Conservation (phyloP, 257 asterid species). For the Lantana camara region DNA sequence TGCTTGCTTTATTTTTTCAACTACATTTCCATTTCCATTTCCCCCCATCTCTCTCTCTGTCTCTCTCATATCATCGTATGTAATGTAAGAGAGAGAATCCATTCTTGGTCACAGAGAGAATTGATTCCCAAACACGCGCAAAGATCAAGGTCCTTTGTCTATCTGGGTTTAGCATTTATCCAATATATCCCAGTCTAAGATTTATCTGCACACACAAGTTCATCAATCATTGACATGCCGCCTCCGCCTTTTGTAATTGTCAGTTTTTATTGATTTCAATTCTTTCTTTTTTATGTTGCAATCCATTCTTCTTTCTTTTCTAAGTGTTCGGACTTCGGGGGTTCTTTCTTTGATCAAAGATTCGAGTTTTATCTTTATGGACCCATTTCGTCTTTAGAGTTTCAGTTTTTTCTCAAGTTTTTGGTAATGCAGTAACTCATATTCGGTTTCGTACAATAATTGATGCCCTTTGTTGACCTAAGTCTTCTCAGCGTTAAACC, state of each 20-base stretch:
- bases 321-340: conserved; percentile 31
- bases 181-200: conserved; percentile 10
- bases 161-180: conserved; percentile 27
- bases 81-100: no score
- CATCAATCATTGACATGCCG: conserved; percentile 17
- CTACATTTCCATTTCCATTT: conserved; percentile 17
- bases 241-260: conserved; percentile 12
- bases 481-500: not conserved
- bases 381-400: conserved; percentile 28
- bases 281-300: conserved; percentile 22
- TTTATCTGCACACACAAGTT: conserved; percentile 14
- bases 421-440: conserved; percentile 27
- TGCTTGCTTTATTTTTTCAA: conserved; percentile 19
- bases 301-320: conserved; percentile 25
- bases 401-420: conserved; percentile 10
- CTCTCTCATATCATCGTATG: conserved; percentile 7
- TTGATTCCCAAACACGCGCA: conserved; percentile 10
- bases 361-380: conserved; percentile 17
- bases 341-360: conserved; percentile 27
- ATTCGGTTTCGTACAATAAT: conserved; percentile 25
- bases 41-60: conserved; percentile 13
- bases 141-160: conserved; percentile 20
- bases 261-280: conserved; percentile 4
- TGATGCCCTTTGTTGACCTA: conserved; percentile 6
- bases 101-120: conserved; percentile 10